Evolutionary conservation across 2,329 filamentous ascomycete species (phyloP).

Genomic region (Apiospora sp.): DNA sequence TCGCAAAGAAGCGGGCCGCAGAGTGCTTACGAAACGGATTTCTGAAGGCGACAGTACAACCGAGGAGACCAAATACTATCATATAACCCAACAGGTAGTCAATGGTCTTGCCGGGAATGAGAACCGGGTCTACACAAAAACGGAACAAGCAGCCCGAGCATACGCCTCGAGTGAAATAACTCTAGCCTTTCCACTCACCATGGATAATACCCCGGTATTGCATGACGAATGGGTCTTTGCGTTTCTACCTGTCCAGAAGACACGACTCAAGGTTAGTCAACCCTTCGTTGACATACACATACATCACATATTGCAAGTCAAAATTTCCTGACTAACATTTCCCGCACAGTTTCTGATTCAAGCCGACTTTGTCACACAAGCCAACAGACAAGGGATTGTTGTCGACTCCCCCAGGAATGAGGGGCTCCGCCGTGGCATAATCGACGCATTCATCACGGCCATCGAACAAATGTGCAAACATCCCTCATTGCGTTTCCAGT

Average conservation of each 20-base stretch:
- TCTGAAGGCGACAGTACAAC: neutral
- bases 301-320: no score
- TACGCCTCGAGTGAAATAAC: conserved; percentile 43
- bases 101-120: conserved; percentile 24
- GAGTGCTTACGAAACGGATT: no score
- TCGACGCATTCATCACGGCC: conserved; percentile 48
- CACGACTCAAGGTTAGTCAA: conserved; percentile 43
- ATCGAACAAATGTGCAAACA: conserved; percentile 49
- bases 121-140: neutral
- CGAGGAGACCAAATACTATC: neutral
- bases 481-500: conserved; percentile 48
- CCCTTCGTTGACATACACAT: neutral
- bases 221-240: conserved; percentile 49
- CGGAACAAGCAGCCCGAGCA: no score
- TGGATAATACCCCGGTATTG: conserved; percentile 42
- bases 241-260: conserved; percentile 52
- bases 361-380: conserved; percentile 56
- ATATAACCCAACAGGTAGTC: neutral
- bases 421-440: conserved; percentile 45
- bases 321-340: neutral
- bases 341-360: conserved; percentile 54
- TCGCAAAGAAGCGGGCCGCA: no score
- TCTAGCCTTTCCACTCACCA: conserved; percentile 54
- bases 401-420: conserved; percentile 49
- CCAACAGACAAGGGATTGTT: conserved; percentile 52